Conservation (phyloP, 257 asterid species). For the Solanum infundibuliforme region DNA sequence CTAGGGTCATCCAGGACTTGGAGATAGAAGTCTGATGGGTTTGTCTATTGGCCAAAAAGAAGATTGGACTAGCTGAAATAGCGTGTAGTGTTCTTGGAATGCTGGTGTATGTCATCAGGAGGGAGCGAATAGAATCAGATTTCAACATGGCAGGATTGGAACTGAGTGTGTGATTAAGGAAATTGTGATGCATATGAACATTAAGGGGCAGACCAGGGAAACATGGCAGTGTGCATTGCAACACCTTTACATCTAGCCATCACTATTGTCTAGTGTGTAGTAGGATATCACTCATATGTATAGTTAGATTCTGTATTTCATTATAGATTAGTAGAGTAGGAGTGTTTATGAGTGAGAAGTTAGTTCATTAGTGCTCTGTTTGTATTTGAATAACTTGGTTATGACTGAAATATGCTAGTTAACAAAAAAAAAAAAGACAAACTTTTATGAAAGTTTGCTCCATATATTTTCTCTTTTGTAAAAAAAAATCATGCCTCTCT, state of each 20-base stretch:
- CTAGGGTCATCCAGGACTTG: neutral
- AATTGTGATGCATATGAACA: neutral
- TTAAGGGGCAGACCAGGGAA: neutral
- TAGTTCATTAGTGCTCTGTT: too few relatives aligned
- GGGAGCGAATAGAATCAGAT: neutral
- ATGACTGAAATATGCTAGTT: too few relatives aligned
- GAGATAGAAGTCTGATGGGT: neutral
- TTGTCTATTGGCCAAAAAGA: neutral
- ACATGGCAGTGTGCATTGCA: neutral
- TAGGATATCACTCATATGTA: neutral
- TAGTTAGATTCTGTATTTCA: too few relatives aligned
- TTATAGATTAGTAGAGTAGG: too few relatives aligned
- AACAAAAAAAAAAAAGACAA: too few relatives aligned
- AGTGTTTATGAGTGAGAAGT: too few relatives aligned
- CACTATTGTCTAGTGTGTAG: neutral
- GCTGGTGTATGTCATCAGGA: neutral
- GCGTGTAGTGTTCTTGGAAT: neutral
- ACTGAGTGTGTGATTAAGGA: neutral
- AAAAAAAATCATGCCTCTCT: neutral
- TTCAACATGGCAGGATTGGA: neutral
- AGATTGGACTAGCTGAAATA: neutral
- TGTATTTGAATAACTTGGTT: too few relatives aligned
- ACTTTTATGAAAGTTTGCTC: neutral
- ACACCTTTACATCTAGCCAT: neutral
- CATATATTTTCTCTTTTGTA: neutral